Percentiles rank a stretch among this genome's conserved stretches.
phyloP scores from a whole-genome alignment of 1,284 basidiomycete genomes.

The Gymnopus androsaceus region DNA sequence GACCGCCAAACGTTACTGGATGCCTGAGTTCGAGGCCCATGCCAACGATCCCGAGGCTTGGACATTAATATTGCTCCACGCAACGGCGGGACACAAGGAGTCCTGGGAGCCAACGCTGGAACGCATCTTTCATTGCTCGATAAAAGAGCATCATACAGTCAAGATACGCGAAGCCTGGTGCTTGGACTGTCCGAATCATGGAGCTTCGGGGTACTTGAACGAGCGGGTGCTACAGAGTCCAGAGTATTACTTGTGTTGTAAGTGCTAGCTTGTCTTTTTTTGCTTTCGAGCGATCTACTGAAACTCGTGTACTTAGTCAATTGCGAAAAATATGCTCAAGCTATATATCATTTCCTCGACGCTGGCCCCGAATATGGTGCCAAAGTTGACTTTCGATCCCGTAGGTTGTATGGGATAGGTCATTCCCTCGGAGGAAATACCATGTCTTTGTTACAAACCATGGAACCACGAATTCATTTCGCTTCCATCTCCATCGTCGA shows the following conservation, averaged over 20 bases:
- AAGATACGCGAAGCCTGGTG: conserved; percentile 53
- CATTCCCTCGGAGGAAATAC: conserved; percentile 65
- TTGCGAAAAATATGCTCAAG: conserved; percentile 59
- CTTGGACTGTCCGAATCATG: conserved; percentile 57
- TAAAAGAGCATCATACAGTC: conserved; percentile 15
- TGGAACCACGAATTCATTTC: conserved; percentile 45
- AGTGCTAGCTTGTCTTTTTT: conserved; percentile 22
- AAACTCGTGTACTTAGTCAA: conserved; percentile 41
- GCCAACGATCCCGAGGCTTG: conserved; percentile 41
- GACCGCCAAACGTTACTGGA: conserved; percentile 58
- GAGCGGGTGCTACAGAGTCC: conserved; percentile 38
- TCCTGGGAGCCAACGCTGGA: conserved; percentile 62
- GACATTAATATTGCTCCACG: conserved; percentile 59
- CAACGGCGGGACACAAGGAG: conserved; percentile 69
- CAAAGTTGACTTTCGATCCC: conserved; percentile 44
- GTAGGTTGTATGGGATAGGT: conserved; percentile 58
- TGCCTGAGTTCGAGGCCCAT: conserved; percentile 37
- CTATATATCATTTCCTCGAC: conserved; percentile 54
- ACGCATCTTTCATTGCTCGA: conserved; percentile 37
- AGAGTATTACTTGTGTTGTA: conserved; percentile 45
- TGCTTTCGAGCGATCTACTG: not conserved
- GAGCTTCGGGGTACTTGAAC: conserved; percentile 46
- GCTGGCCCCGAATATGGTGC: conserved; percentile 38
- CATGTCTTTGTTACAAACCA: conserved; percentile 51
- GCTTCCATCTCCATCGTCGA: conserved; percentile 53